These are phyloP conservation scores for Syzygium aromaticum DNA, from an alignment of 345 rosid species.

Conservation along the genomic window DNA sequence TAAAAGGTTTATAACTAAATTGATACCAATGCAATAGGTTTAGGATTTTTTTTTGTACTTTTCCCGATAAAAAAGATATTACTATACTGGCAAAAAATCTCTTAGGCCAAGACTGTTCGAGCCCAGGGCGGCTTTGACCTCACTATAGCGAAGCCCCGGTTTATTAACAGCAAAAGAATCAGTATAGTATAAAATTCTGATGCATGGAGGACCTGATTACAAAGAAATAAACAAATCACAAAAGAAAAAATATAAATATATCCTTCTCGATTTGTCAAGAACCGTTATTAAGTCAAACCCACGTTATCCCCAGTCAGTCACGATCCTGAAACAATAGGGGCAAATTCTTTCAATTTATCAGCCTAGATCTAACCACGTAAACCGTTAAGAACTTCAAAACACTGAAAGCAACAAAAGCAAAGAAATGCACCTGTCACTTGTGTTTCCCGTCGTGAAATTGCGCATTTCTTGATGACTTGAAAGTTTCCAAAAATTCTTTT, in stretches of 20 bases:
- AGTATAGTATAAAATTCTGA: neutral
- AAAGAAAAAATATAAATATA: neutral
- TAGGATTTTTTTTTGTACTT: no score
- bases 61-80: neutral
- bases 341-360: neutral
- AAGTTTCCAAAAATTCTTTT: conserved; percentile 64
- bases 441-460: conserved; percentile 92
- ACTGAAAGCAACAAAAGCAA: neutral
- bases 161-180: conserved; percentile 4
- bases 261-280: neutral
- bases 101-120: neutral
- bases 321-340: neutral
- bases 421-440: conserved; percentile 21
- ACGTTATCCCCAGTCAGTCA: neutral
- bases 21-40: no score
- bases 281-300: neutral
- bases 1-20: no score
- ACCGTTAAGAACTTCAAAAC: neutral
- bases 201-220: neutral
- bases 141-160: neutral
- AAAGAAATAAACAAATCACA: neutral
- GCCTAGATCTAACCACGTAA: neutral
- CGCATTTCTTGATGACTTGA: conserved; percentile 88
- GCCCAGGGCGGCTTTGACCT: neutral
- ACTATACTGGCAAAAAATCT: neutral